A percentile compares a stretch with the other conserved stretches of the same genome.
Conservation (phyloP, 23 red algal species). For the Agarophyton chilense region DNA sequence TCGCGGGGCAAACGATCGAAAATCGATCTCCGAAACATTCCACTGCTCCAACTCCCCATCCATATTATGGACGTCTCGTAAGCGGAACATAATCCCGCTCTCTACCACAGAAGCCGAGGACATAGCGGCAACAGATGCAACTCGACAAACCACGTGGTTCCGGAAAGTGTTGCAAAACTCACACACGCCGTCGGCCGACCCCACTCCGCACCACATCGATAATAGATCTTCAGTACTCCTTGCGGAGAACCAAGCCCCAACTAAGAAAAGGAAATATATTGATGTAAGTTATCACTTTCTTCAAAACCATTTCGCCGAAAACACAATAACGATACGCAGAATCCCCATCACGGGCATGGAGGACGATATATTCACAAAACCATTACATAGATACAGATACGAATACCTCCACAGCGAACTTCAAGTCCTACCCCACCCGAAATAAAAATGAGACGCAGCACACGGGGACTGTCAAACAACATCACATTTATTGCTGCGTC, state of each 20-base stretch:
- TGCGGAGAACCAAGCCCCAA: neutral
- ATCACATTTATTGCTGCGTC: neutral
- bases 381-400: neutral
- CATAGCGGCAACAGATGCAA: neutral
- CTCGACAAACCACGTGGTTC: neutral
- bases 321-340: neutral
- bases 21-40: neutral
- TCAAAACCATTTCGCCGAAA: neutral
- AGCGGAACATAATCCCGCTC: neutral
- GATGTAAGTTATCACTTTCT: neutral
- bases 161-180: neutral
- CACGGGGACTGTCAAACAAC: conserved; percentile 13
- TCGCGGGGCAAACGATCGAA: neutral
- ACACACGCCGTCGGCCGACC: no score
- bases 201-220: neutral
- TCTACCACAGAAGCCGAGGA: neutral
- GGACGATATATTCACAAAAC: neutral
- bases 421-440: neutral
- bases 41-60: neutral
- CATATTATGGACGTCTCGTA: neutral
- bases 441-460: neutral
- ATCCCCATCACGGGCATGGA: neutral
- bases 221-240: neutral
- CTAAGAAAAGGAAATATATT: neutral
- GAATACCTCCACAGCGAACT: neutral